A percentile compares a stretch with the other conserved stretches of the same genome.
Evolutionary conservation across 2,329 filamentous ascomycete genomes (phyloP).

Genomic region (Pseudocercospora vitis): DNA sequence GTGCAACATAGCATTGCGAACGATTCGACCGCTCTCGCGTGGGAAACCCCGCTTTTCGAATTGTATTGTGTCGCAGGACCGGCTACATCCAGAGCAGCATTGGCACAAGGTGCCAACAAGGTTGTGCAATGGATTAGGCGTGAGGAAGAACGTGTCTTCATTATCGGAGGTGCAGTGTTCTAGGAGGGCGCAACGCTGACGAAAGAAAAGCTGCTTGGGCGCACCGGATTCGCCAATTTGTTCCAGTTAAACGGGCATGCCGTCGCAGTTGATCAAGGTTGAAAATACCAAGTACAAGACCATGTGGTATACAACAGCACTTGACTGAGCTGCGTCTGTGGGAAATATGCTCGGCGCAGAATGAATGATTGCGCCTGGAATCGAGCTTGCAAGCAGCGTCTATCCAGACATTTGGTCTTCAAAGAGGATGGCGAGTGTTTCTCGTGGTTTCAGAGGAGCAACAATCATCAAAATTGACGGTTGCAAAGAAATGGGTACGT

Average conservation of each 20-base stretch:
- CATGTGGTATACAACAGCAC: no score
- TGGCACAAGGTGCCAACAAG: slow-evolving; percentile 84
- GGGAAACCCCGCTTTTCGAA: slow-evolving; percentile 89
- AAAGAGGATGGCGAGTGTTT: no score
- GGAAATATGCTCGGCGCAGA: no score
- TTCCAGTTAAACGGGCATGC: neutral
- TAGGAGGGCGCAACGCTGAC: slow-evolving; percentile 28
- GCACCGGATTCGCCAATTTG: neutral
- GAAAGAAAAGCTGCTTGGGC: neutral
- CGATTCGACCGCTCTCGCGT: slow-evolving; percentile 79
- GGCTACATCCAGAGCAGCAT: slow-evolving; percentile 58
- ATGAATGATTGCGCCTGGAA: no score
- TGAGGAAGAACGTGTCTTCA: slow-evolving; percentile 92
- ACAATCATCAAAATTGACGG: no score
- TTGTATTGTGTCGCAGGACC: slow-evolving; percentile 92
- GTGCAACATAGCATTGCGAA: slow-evolving; percentile 76
- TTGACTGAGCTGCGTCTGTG: no score
- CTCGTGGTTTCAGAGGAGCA: no score
- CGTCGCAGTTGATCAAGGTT: neutral
- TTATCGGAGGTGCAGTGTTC: slow-evolving; percentile 90
- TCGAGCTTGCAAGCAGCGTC: no score
- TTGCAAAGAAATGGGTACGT: no score
- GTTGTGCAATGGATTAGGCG: slow-evolving; percentile 87
- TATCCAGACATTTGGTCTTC: no score
- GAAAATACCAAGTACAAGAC: no score